These are phyloP conservation scores for Zychaea mexicana DNA, from an alignment of 371 early-diverging fungal genomes.

Conservation along the genomic window DNA sequence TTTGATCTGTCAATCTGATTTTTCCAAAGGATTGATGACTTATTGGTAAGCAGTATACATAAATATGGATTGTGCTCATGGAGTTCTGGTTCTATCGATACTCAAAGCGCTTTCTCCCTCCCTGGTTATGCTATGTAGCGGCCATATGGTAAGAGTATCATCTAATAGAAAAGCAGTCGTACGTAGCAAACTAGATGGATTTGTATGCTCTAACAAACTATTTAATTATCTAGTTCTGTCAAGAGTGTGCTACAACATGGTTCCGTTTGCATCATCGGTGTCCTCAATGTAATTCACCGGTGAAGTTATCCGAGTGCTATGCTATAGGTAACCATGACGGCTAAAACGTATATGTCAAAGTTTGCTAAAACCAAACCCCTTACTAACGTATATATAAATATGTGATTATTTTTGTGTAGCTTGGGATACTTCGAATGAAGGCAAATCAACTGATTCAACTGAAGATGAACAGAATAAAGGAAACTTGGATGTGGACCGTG, in stretches of 20 bases:
- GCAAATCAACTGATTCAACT: neutral
- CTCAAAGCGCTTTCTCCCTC: neutral
- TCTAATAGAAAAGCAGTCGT: neutral
- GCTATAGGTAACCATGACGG: constrained; percentile 33
- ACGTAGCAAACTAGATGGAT: neutral
- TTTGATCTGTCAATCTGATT: constrained; percentile 53
- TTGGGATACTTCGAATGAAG: neutral
- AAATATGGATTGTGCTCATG: neutral
- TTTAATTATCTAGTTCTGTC: constrained; percentile 28
- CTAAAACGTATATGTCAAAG: neutral
- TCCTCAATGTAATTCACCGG: constrained; percentile 34
- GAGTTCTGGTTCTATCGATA: too few relatives aligned
- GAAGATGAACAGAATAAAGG: neutral
- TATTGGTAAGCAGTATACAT: constrained; percentile 39
- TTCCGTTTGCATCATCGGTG: constrained; percentile 27
- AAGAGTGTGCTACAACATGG: constrained; percentile 32
- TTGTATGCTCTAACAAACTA: neutral
- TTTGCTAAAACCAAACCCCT: neutral
- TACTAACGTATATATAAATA: neutral
- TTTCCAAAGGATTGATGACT: constrained; percentile 59
- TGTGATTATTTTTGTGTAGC: neutral
- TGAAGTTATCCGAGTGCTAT: constrained; percentile 28
- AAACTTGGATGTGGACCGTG: neutral
- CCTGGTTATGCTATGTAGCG: constrained; percentile 17
- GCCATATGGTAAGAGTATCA: constrained; percentile 22